Conservation (phyloP, 306 rosid species). For the Prunus fruticosa region DNA sequence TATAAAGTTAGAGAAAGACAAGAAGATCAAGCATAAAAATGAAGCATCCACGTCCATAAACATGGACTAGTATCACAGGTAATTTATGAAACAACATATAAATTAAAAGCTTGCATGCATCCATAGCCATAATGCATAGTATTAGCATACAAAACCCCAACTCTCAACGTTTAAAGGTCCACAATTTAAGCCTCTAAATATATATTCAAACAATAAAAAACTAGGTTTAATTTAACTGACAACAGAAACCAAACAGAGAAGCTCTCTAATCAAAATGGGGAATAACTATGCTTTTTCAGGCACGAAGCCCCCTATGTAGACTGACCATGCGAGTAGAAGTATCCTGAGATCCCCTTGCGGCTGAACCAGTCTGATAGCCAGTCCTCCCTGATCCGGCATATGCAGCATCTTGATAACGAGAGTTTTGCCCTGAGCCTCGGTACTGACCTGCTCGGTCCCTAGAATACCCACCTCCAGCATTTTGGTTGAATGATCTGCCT, state of each 20-base stretch:
- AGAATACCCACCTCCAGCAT: constrained; percentile 31
- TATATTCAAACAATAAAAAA: not conserved
- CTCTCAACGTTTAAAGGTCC: not conserved
- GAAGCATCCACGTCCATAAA: not conserved
- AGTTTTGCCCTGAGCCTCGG: constrained; percentile 49
- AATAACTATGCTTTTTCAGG: constrained; percentile 19
- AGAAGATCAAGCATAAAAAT: not conserved
- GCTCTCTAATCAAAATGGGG: not conserved
- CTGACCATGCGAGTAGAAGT: constrained; percentile 78
- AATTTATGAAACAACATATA: not conserved
- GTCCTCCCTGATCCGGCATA: constrained; percentile 49
- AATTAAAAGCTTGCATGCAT: not conserved
- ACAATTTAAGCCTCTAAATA: not conserved
- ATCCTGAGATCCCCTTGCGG: constrained; percentile 71
- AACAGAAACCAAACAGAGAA: not conserved
- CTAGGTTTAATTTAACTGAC: not conserved
- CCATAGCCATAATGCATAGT: not conserved
- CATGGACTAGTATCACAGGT: not conserved
- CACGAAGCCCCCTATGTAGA: constrained; percentile 62
- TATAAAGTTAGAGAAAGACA: too few species aligned
- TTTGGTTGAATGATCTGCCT: constrained; percentile 40
- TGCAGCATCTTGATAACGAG: constrained; percentile 48
- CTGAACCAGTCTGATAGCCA: constrained; percentile 30
- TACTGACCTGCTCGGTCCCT: constrained; percentile 23
- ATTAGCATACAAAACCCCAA: not conserved